A percentile compares a stretch with the other conserved stretches of the same genome.
These are phyloP conservation scores for Agaricus subrufescens DNA, from an alignment of 768 basidiomycete genomes.

Conservation along the genomic window DNA sequence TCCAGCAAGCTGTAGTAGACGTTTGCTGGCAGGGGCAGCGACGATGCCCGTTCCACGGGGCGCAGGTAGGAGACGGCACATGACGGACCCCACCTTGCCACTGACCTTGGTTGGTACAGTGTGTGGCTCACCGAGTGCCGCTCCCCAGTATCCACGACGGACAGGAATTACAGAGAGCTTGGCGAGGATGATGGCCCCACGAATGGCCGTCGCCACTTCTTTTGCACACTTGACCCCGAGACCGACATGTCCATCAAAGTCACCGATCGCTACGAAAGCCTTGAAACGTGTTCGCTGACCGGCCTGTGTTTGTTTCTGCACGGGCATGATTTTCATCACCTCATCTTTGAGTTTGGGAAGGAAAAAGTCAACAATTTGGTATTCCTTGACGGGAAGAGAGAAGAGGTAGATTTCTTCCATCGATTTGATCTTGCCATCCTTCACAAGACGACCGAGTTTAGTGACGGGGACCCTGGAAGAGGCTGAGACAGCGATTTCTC, in stretches of 20 bases:
- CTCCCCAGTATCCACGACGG: conserved; percentile 99
- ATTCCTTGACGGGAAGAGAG: conserved; percentile 99
- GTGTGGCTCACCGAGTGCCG: conserved; percentile 97
- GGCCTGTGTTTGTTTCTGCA: conserved; percentile 99
- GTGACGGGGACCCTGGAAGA: conserved; percentile 86
- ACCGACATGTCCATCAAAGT: conserved; percentile 97
- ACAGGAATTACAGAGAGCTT: conserved; percentile 98
- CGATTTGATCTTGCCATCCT: conserved; percentile 99
- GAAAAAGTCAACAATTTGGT: conserved; percentile 99
- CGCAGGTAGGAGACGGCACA: conserved; percentile 98
- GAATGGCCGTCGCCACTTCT: conserved; percentile 99
- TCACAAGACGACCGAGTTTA: conserved; percentile 97
- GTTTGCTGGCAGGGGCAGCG: conserved; percentile 96
- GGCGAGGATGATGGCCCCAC: conserved; percentile 98
- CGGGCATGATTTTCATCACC: conserved; percentile 99
- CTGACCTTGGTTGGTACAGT: conserved; percentile 98
- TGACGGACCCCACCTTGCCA: conserved; percentile 98
- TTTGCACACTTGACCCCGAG: conserved; percentile 99
- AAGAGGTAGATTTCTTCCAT: conserved; percentile 99
- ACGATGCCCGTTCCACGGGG: conserved; percentile 99
- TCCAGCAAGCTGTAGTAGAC: conserved; percentile 95
- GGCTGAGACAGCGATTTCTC: not conserved
- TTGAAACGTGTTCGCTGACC: conserved; percentile 99
- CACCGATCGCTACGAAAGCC: conserved; percentile 99
- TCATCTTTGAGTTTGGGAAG: conserved; percentile 99